phyloP scores from a whole-genome alignment of 495 filamentous ascomycete species.

The Neurospora africana region DNA sequence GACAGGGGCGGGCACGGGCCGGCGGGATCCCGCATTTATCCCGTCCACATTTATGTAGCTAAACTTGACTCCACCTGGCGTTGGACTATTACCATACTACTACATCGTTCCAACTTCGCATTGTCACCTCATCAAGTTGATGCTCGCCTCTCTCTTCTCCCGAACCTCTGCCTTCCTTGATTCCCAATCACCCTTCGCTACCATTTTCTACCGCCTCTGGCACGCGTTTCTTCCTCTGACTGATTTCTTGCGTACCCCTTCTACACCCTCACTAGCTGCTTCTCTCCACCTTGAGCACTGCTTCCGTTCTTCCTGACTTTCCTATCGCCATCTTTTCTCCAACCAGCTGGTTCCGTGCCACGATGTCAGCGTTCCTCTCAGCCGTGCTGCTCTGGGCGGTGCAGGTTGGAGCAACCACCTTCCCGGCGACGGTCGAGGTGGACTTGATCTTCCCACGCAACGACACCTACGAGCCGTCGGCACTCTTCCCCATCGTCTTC shows the following conservation, averaged over 20 bases:
- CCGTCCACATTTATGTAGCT: too few relatives aligned
- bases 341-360: neutral
- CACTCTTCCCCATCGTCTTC: slow-evolving; percentile 29
- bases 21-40: too few relatives aligned
- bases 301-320: too few relatives aligned
- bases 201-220: neutral
- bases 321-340: neutral
- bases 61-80: neutral
- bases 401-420: neutral
- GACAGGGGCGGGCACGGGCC: too few relatives aligned
- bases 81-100: neutral
- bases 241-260: neutral
- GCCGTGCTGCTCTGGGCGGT: neutral
- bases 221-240: too few relatives aligned
- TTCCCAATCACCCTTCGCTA: neutral
- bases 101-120: neutral
- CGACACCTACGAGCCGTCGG: slow-evolving; percentile 28
- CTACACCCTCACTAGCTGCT: neutral
- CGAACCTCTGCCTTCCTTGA: neutral
- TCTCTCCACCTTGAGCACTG: too few relatives aligned
- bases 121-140: neutral
- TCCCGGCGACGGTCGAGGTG: slow-evolving; percentile 13
- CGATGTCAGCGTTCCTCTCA: neutral
- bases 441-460: slow-evolving; percentile 33
- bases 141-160: neutral